phyloP scores from a whole-genome alignment of 805 yeast species.

The Yarrowia keelungensis region DNA sequence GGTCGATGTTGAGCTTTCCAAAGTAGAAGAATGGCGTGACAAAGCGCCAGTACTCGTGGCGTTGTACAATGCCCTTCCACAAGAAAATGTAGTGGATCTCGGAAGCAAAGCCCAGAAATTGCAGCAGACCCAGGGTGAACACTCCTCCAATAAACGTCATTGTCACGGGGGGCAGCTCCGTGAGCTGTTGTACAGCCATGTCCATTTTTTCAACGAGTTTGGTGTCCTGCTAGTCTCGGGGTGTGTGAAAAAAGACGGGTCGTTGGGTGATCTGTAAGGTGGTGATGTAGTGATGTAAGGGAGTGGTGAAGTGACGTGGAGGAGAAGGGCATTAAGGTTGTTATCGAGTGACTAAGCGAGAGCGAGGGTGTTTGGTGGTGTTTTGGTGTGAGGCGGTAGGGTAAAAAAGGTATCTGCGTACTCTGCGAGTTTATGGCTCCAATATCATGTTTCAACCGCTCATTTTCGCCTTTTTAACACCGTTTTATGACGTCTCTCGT shows the following conservation, averaged over 20 bases:
- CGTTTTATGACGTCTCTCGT: neutral
- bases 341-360: slow-evolving; percentile 17
- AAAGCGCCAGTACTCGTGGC: slow-evolving; percentile 52
- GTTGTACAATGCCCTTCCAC: slow-evolving; percentile 38
- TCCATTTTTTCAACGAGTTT: slow-evolving; percentile 18
- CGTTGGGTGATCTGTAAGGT: neutral
- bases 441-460: no score
- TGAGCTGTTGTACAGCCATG: slow-evolving; percentile 35
- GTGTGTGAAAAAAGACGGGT: neutral
- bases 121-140: slow-evolving; percentile 31
- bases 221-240: neutral
- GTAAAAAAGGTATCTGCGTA: no score
- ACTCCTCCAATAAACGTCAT: slow-evolving; percentile 36
- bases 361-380: neutral
- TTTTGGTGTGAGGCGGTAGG: neutral
- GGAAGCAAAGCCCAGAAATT: slow-evolving; percentile 24
- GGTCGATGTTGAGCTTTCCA: slow-evolving; percentile 54
- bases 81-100: slow-evolving; percentile 38
- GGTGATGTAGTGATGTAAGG: slow-evolving; percentile 4
- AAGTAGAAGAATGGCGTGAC: slow-evolving; percentile 54
- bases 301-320: slow-evolving; percentile 37
- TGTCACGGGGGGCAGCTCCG: slow-evolving; percentile 39
- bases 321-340: slow-evolving; percentile 15
- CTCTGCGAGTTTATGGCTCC: no score
- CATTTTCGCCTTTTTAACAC: no score